Percentiles rank a stretch among this genome's conserved stretches.
Evolutionary conservation across 2,329 filamentous ascomycete genomes (phyloP).

Genomic region (Penicillium brevicompactum): DNA sequence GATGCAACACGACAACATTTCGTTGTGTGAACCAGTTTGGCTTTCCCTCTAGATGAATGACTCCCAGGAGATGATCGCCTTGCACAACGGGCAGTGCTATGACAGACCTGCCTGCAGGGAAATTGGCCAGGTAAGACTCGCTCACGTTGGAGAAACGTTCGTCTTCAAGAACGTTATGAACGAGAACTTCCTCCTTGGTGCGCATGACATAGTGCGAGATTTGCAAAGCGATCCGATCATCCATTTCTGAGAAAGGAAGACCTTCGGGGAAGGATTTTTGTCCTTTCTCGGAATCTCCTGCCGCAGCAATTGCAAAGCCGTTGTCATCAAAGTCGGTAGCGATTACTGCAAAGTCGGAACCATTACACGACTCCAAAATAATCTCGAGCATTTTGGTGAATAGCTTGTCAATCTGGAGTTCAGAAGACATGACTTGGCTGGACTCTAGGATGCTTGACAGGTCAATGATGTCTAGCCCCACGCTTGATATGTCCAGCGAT

Average conservation of each 20-base stretch:
- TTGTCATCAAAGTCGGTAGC: conserved; percentile 61
- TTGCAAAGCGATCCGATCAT: conserved; percentile 62
- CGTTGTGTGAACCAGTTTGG: conserved; percentile 67
- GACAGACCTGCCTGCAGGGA: conserved; percentile 61
- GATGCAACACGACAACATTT: conserved; percentile 52
- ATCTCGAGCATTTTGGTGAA: conserved; percentile 66
- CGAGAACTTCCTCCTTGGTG: conserved; percentile 64
- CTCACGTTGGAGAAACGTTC: conserved; percentile 66
- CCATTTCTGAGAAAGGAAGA: conserved; percentile 58
- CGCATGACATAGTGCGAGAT: conserved; percentile 65
- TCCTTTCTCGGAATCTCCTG: conserved; percentile 59
- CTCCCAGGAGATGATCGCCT: conserved; percentile 60
- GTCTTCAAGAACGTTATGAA: conserved; percentile 65
- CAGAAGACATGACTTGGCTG: conserved; percentile 66
- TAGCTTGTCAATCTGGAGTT: conserved; percentile 64
- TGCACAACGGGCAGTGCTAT: conserved; percentile 66
- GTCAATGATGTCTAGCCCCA: conserved; percentile 62
- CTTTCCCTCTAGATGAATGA: conserved; percentile 64
- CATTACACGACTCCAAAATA: conserved; percentile 64
- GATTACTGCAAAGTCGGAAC: conserved; percentile 62
- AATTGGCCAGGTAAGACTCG: conserved; percentile 56
- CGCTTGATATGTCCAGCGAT: conserved; percentile 45
- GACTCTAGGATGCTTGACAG: conserved; percentile 65
- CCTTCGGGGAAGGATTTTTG: conserved; percentile 57
- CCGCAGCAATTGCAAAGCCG: conserved; percentile 64